phyloP scores from a whole-genome alignment of 1,284 basidiomycete species.

The Sphaerobolus stellatus region DNA sequence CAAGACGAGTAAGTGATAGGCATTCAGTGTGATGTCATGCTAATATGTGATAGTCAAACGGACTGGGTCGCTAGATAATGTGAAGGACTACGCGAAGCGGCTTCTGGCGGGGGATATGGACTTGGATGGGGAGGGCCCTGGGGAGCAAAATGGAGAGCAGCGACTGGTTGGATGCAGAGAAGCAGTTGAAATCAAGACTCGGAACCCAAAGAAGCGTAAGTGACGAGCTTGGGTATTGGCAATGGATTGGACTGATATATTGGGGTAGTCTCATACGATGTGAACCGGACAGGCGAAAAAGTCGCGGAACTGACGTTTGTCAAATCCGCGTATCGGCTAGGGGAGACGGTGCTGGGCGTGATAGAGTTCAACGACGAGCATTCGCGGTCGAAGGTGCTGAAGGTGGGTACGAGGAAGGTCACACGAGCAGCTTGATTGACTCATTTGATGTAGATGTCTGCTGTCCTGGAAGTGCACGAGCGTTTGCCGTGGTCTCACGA shows the following conservation, averaged over 20 bases:
- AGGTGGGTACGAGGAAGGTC: slow-evolving; percentile 47
- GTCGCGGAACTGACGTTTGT: slow-evolving; percentile 90
- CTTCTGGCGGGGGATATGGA: too few relatives aligned
- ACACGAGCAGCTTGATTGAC: slow-evolving; percentile 6
- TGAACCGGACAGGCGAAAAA: slow-evolving; percentile 83
- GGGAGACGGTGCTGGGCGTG: slow-evolving; percentile 85
- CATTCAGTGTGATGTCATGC: not conserved
- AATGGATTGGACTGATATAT: slow-evolving; percentile 5
- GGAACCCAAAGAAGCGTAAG: slow-evolving; percentile 84
- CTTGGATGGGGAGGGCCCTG: too few relatives aligned
- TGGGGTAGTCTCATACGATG: slow-evolving; percentile 83
- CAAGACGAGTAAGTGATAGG: slow-evolving; percentile 4
- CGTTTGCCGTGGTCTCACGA: slow-evolving; percentile 53
- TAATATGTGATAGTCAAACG: not conserved
- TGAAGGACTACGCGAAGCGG: slow-evolving; percentile 39
- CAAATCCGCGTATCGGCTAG: slow-evolving; percentile 85
- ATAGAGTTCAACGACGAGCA: slow-evolving; percentile 77
- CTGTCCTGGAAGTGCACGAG: slow-evolving; percentile 84
- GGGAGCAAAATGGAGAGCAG: too few relatives aligned
- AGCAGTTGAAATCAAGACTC: slow-evolving; percentile 86
- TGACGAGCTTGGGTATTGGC: slow-evolving; percentile 13
- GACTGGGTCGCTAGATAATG: slow-evolving; percentile 25
- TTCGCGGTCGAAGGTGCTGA: slow-evolving; percentile 60
- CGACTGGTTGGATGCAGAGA: slow-evolving; percentile 75
- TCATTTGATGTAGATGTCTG: slow-evolving; percentile 59